A percentile compares a stretch with the other conserved stretches of the same genome.
Evolutionary conservation across 768 basidiomycete species (phyloP).

Genomic region (Ephemerocybe angulata): DNA sequence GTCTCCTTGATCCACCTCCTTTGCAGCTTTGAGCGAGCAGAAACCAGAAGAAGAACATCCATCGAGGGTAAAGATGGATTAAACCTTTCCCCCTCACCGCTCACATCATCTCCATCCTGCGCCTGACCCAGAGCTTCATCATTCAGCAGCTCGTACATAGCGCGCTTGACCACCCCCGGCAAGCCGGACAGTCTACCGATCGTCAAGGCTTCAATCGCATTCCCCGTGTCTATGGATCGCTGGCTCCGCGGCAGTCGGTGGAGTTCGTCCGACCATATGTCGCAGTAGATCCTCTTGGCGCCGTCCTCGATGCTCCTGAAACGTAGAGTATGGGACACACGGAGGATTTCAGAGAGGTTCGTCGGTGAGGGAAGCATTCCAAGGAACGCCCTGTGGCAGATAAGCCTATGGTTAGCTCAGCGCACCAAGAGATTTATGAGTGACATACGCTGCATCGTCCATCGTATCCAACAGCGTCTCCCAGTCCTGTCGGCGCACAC

Average conservation of each 20-base stretch:
- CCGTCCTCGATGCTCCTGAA: background rate
- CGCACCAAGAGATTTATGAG: background rate
- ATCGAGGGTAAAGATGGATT: background rate
- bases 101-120: background rate
- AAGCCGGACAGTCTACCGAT: background rate
- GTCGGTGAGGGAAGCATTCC: background rate
- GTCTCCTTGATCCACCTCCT: background rate
- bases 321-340: background rate
- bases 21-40: background rate
- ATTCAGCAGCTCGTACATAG: conserved; percentile 1
- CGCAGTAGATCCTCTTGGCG: background rate
- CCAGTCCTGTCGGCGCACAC: conserved; percentile 30
- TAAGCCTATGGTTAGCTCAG: background rate
- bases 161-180: background rate
- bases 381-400: background rate
- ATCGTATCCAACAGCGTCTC: conserved; percentile 26
- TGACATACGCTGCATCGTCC: conserved; percentile 31
- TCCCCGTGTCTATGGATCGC: background rate
- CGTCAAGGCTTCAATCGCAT: background rate
- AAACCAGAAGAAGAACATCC: background rate
- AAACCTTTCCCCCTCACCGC: background rate
- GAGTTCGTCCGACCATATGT: background rate
- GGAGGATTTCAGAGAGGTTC: background rate
- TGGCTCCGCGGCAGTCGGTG: too few relatives aligned
- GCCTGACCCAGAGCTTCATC: background rate